Base-by-base conservation (phyloP, 106 monocot species). In the Apostasia shenzhenica region DNA sequence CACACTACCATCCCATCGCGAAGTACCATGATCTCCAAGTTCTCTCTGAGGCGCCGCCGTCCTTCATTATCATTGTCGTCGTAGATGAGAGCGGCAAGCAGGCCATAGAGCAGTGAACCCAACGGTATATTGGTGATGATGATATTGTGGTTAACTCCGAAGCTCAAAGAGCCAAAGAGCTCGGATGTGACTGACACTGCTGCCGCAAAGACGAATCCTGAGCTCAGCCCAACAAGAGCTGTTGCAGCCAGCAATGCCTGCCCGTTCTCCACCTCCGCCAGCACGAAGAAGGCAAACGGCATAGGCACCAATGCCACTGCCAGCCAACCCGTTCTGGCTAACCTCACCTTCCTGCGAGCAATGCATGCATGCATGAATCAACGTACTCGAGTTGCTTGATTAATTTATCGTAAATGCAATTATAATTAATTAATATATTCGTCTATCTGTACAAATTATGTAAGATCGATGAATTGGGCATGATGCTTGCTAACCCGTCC, bases 81-180 rank as follows among this genome's bases (percentile, higher is more conserved):
- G 40, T 93, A 93, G 2, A 86, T 71, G 2, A 84, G 44, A 1
- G 89, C 86, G 1, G 89, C 93, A 4, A 93, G 80, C 57, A 90
- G 71, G 48, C 93, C 93, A 9, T 86, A 93, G 63, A 93, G 83
- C 59, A 93, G 86, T 13, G 93, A 93, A 0, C 93, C 93, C 8
- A 93, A 40, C 5, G 89, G 89, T 14, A 90, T 90, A 79, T 89
- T 93, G 65, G 86, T 93, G 70, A 93, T 89, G 57, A 93, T 73
- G 73, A 93, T 83, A 78, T 93, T 93, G 79, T 93, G 93, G 75
- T 93, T 89, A 39, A 93, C 78, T 6, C 81, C 93, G 0, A 93
- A 69, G 77, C 84, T 82, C 7, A 72, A 72, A 40, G 86, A 73
- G 1, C 93, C 93, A 14, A 93, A 93, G 48, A 93, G 93, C 61